Evolutionary conservation across 148 eudicot species (phyloP).

Genomic region (Vaccinium corymbosum): DNA sequence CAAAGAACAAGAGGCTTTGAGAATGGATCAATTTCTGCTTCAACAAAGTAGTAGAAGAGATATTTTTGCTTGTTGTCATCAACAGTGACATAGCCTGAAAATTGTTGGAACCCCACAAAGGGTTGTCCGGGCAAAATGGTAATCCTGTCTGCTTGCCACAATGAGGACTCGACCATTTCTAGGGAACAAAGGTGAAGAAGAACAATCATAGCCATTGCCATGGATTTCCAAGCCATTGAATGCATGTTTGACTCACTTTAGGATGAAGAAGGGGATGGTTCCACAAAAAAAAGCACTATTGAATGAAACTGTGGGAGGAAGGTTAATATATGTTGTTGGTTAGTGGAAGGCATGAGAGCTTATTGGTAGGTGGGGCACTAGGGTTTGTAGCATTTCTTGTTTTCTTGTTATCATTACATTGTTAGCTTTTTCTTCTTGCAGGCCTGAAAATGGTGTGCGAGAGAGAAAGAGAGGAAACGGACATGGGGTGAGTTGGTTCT

Average conservation of each 20-base stretch:
- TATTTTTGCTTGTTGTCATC: constrained; percentile 61
- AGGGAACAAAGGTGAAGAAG: constrained; percentile 19
- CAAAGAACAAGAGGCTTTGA: constrained; percentile 92
- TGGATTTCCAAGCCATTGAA: constrained; percentile 4
- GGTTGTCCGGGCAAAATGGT: constrained; percentile 75
- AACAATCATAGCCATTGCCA: constrained; percentile 21
- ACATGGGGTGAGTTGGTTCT: background rate
- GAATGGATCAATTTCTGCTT: constrained; percentile 65
- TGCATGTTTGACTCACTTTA: background rate
- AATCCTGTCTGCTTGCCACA: constrained; percentile 43
- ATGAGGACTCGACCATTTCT: constrained; percentile 19
- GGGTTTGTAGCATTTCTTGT: constrained; percentile 19
- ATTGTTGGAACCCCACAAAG: constrained; percentile 69
- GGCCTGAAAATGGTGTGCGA: constrained; percentile 12
- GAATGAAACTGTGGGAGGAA: background rate
- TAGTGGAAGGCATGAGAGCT: constrained; percentile 31
- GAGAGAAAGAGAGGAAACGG: background rate
- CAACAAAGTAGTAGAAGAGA: constrained; percentile 90
- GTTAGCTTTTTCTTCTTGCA: constrained; percentile 7
- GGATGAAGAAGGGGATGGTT: background rate
- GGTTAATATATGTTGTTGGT: constrained; percentile 1
- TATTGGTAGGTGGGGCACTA: constrained; percentile 12
- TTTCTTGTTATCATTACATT: constrained; percentile 22
- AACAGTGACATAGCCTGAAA: constrained; percentile 75
- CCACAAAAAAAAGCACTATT: background rate